Conservation (phyloP, 345 rosid genomes). For the Tarenaya hassleriana region DNA sequence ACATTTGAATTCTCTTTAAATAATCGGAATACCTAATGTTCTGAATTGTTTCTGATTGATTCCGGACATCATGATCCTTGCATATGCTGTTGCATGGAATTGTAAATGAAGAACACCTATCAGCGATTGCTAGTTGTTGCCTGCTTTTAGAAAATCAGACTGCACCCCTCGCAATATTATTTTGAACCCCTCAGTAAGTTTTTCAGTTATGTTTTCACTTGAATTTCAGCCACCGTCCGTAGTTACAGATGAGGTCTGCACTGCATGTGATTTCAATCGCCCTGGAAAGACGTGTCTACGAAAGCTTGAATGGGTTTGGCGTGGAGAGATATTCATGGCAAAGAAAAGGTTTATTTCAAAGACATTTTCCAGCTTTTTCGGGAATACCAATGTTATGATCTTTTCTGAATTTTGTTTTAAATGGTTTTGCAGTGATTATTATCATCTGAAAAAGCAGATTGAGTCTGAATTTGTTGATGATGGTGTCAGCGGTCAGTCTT, state of each 20-base stretch:
- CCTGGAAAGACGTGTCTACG: constrained; percentile 91
- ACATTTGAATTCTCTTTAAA: constrained; percentile 17
- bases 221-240: constrained; percentile 81
- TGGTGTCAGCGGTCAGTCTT: constrained; percentile 45
- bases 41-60: constrained; percentile 11
- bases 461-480: constrained; percentile 82
- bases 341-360: constrained; percentile 61
- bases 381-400: constrained; percentile 21
- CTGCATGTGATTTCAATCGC: constrained; percentile 95
- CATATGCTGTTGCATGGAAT: constrained; percentile 2
- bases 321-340: constrained; percentile 84
- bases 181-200: constrained; percentile 3
- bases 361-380: constrained; percentile 8
- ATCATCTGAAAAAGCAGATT: constrained; percentile 88
- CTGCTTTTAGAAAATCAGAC: background rate
- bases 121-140: background rate
- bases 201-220: constrained; percentile 14
- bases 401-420: constrained; percentile 16
- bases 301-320: constrained; percentile 99
- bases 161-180: constrained; percentile 7
- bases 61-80: background rate
- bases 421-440: constrained; percentile 66
- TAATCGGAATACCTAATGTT: background rate
- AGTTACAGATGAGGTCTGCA: constrained; percentile 84
- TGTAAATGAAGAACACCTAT: constrained; percentile 9